phyloP scores from a whole-genome alignment of 2,329 filamentous ascomycete genomes.

The Fusarium irregulare region DNA sequence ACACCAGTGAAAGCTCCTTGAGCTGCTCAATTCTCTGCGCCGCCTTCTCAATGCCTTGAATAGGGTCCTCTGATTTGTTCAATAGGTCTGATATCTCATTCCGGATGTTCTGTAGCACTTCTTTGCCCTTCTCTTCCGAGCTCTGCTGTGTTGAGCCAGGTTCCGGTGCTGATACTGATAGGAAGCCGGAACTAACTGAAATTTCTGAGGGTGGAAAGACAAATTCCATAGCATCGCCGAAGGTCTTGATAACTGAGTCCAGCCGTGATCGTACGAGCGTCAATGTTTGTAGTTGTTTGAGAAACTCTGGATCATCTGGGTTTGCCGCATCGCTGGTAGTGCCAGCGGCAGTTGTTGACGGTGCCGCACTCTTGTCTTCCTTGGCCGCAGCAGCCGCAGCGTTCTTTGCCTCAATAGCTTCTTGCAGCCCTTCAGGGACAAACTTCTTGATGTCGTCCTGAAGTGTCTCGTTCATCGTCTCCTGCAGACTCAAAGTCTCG shows the following conservation, averaged over 20 bases:
- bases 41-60: slow-evolving; percentile 79
- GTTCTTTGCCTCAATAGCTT: slow-evolving; percentile 45
- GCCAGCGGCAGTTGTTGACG: slow-evolving; percentile 38
- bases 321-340: slow-evolving; percentile 18
- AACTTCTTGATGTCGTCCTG: slow-evolving; percentile 79
- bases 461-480: slow-evolving; percentile 79
- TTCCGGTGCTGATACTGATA: slow-evolving; percentile 90
- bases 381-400: slow-evolving; percentile 25
- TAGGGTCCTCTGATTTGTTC: slow-evolving; percentile 64
- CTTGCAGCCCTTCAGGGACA: slow-evolving; percentile 64
- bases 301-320: slow-evolving; percentile 70
- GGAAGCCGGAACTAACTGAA: slow-evolving; percentile 84
- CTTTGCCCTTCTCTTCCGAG: slow-evolving; percentile 87
- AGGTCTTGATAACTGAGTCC: slow-evolving; percentile 88
- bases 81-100: slow-evolving; percentile 79
- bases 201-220: slow-evolving; percentile 89
- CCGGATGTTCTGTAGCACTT: slow-evolving; percentile 76
- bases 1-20: slow-evolving; percentile 80
- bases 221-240: slow-evolving; percentile 96
- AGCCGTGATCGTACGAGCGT: slow-evolving; percentile 85
- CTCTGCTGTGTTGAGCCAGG: slow-evolving; percentile 71
- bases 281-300: slow-evolving; percentile 83
- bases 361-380: slow-evolving; percentile 34
- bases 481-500: slow-evolving; percentile 83
- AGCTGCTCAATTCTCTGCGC: slow-evolving; percentile 79